Evolutionary conservation across 2,329 filamentous ascomycete genomes (phyloP), one percentile per base, ranked within the genome.

Genomic region (Fusarium guadeloupense): DNA sequence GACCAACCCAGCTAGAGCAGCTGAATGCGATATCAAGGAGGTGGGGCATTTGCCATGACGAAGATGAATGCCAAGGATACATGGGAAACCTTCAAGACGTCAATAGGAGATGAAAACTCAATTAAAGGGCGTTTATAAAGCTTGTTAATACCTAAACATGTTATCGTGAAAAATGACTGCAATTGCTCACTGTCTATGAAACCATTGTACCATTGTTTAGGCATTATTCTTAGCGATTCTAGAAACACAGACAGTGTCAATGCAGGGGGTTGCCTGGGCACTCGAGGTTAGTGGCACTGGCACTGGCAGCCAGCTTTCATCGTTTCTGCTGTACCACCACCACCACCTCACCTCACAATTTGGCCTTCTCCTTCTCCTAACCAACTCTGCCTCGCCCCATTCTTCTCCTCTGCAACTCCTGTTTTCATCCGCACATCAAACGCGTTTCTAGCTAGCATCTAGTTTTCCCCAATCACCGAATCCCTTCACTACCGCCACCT

Each of bases 181-280:
- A 54, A 31, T 17, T 54, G 9, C 33, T 10, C 5, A 39, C 10
- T n/a, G n/a, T n/a, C n/a, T 25, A 23, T 40, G 23, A 21, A 39
- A 17, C 23, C 30, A 52, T 49, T 49, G 28, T 30, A 25, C 25
- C n/a, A 41, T n/a, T n/a, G n/a, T n/a, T n/a, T n/a, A n/a, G n/a
- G n/a, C 38, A 52, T 50, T 64, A 54, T 72, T 72, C 71, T 70
- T 59, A 47, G 37, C 50, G 62, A 33, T 72, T 72, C 70, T 68
- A 72, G 69, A 71, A 71, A 58, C 57, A 43, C 39, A 52, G 54
- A 41, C 48, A 54, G 54, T 63, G 62, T 64, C 52, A 54, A 61
- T 69, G 55, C 67, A 69, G 67, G 67, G 61, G 62, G 65, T 63
- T 64, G 52, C 42, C 49, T 41, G 43, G 54, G 65, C 43, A 39